Conservation (phyloP, 2,329 filamentous ascomycete species). For the Hypoxylon sp. region DNA sequence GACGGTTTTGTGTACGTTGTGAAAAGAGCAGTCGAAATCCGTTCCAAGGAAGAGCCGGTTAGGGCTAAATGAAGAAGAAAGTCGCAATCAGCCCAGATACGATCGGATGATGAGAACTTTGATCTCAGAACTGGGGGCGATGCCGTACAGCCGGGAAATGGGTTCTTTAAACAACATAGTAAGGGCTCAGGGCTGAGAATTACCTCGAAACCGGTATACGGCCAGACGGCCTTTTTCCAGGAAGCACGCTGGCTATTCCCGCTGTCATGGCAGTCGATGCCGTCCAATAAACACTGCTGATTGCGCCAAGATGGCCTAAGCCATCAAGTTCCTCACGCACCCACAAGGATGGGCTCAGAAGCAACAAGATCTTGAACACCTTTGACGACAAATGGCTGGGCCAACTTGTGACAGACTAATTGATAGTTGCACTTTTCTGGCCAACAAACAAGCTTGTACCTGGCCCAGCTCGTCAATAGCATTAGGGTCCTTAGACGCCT, state of each 20-base stretch:
- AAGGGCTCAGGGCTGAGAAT: conserved; percentile 2
- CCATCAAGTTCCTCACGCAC: conserved; percentile 23
- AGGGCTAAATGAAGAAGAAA: not conserved
- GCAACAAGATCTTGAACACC: conserved; percentile 15
- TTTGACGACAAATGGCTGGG: conserved; percentile 13
- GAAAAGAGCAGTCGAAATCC: conserved; percentile 15
- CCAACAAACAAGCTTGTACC: conserved; percentile 18
- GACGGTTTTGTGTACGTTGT: conserved; percentile 2
- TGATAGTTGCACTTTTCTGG: conserved; percentile 10
- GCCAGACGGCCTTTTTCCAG: conserved; percentile 22
- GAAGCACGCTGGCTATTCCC: conserved; percentile 22
- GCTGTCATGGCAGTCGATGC: conserved; percentile 18
- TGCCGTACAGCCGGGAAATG: not conserved
- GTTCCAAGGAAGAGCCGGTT: conserved; percentile 6
- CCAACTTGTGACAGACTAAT: conserved; percentile 34
- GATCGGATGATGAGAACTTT: conserved; percentile 6
- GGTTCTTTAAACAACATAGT: conserved; percentile 3
- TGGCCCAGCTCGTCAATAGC: not conserved
- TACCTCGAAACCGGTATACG: conserved; percentile 6
- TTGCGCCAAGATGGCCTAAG: conserved; percentile 37
- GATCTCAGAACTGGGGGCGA: not conserved
- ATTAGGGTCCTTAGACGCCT: conserved; percentile 9
- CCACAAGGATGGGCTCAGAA: conserved; percentile 28
- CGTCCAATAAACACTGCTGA: conserved; percentile 37
- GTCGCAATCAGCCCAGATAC: conserved; percentile 7